phyloP scores from a whole-genome alignment of 1,284 basidiomycete species.

The Tranzscheliella williamsii region DNA sequence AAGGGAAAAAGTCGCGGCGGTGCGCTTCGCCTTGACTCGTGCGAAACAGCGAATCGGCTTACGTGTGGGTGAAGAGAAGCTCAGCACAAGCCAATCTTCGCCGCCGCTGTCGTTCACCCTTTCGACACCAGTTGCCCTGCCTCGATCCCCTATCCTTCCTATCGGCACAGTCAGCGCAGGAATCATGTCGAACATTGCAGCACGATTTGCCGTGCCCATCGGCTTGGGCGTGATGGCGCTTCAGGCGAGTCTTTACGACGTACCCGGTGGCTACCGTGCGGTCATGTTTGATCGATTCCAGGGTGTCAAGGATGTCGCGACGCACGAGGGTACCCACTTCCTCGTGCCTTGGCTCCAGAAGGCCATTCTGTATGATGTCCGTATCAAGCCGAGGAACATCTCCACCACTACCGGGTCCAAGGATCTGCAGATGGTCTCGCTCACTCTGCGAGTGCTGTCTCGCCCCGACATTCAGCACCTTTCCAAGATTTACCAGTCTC shows the following conservation, averaged over 20 bases:
- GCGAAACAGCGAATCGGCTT: too few relatives aligned
- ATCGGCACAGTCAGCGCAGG: neutral
- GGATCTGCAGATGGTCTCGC: slow-evolving; percentile 88
- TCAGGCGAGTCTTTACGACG: slow-evolving; percentile 62
- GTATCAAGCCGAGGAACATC: slow-evolving; percentile 93
- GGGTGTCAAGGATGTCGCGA: slow-evolving; percentile 69
- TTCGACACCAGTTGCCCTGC: neutral
- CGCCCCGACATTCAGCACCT: slow-evolving; percentile 87
- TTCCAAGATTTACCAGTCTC: slow-evolving; percentile 88
- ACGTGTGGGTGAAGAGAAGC: neutral
- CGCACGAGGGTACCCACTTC: slow-evolving; percentile 89
- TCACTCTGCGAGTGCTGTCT: slow-evolving; percentile 93
- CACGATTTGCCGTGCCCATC: slow-evolving; percentile 56
- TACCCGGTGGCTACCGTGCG: slow-evolving; percentile 75
- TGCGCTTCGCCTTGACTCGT: too few relatives aligned
- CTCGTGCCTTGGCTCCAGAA: slow-evolving; percentile 85
- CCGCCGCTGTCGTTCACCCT: neutral
- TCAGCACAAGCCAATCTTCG: neutral
- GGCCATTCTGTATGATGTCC: slow-evolving; percentile 95
- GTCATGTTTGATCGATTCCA: slow-evolving; percentile 98
- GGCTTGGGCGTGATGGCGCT: slow-evolving; percentile 57
- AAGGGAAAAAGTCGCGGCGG: too few relatives aligned
- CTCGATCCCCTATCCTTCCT: neutral
- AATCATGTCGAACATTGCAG: slow-evolving; percentile 35
- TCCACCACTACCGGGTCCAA: slow-evolving; percentile 95